Conservation (phyloP, 208 protist genomes). For the Leishmania gerbilli region DNA sequence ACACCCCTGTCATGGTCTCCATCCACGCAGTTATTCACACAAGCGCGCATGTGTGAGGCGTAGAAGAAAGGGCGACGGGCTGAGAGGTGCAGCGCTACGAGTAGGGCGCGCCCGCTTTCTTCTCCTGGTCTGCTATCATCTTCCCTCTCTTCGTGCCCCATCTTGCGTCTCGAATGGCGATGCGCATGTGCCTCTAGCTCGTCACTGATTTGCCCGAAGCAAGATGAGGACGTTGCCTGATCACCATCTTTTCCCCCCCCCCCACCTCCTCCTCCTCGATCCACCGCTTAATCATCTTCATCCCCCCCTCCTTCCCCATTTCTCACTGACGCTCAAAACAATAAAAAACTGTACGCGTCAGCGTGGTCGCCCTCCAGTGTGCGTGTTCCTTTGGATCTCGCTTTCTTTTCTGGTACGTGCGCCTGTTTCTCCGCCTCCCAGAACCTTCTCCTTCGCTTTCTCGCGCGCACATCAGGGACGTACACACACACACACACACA, state of each 20-base stretch:
- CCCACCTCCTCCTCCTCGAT: background rate
- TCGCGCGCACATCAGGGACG: background rate
- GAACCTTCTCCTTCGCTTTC: background rate
- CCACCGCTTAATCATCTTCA: background rate
- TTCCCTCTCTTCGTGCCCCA: background rate
- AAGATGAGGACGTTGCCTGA: background rate
- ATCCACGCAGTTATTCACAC: background rate
- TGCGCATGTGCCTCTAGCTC: background rate
- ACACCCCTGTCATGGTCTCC: too few species aligned
- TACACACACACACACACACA: constrained; percentile 7
- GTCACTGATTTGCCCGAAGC: background rate
- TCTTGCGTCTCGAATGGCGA: background rate
- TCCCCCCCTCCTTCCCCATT: background rate
- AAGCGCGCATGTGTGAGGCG: background rate
- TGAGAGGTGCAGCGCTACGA: background rate
- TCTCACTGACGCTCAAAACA: background rate
- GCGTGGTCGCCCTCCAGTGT: background rate
- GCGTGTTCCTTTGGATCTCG: background rate
- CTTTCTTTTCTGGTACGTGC: background rate
- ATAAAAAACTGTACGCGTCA: background rate
- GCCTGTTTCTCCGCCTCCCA: background rate
- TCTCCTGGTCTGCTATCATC: background rate
- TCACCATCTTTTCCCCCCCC: background rate
- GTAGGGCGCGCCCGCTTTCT: background rate
- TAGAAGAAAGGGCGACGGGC: background rate